Evolutionary conservation across 108 stramenopile genomes (phyloP).

Genomic region (Conticribra weissflogii): DNA sequence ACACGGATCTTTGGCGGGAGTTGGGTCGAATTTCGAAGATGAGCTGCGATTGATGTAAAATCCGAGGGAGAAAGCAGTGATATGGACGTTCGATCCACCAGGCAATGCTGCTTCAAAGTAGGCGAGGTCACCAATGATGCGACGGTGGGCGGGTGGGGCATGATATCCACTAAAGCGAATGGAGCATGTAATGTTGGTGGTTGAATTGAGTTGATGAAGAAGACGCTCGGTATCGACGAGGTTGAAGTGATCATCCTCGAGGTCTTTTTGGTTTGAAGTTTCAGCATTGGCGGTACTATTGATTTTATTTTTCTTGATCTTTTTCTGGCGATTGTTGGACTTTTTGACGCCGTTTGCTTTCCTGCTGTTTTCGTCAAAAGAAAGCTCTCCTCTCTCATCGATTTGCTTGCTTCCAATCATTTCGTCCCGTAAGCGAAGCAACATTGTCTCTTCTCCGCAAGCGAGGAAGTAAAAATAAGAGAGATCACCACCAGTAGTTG

Average conservation of each 20-base stretch:
- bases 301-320: constrained; percentile 9
- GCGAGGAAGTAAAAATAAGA: constrained; percentile 75
- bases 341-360: constrained; percentile 58
- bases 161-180: constrained; percentile 87
- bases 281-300: constrained; percentile 3
- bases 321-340: constrained; percentile 47
- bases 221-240: constrained; percentile 46
- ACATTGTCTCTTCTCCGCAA: constrained; percentile 66
- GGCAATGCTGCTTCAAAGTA: constrained; percentile 87
- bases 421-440: constrained; percentile 20
- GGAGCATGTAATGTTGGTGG: constrained; percentile 43
- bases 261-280: background rate
- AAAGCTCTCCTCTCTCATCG: no score
- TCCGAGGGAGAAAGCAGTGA: constrained; percentile 85
- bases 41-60: constrained; percentile 91
- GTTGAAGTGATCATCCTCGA: background rate
- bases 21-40: constrained; percentile 78
- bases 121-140: constrained; percentile 89
- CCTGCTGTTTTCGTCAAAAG: no score
- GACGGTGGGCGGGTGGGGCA: constrained; percentile 85
- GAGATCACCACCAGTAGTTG: constrained; percentile 51
- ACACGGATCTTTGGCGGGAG: constrained; percentile 72
- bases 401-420: constrained; percentile 2
- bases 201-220: constrained; percentile 62
- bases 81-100: constrained; percentile 46